Conservation (phyloP, 495 filamentous ascomycete species). For the Penicillium soppii region DNA sequence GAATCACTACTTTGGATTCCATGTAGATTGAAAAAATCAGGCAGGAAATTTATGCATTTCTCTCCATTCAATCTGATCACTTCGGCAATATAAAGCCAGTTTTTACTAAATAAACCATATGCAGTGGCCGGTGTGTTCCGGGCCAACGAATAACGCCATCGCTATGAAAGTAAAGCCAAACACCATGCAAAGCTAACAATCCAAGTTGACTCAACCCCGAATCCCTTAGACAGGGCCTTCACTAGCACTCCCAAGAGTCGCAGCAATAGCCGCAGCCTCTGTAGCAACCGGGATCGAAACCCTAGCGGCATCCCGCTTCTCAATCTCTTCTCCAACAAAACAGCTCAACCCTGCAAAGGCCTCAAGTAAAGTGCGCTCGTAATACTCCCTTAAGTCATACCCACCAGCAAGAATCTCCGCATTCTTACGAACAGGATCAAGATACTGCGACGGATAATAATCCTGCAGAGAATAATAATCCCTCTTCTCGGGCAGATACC, state of each 20-base stretch:
- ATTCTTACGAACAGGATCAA: slow-evolving; percentile 62
- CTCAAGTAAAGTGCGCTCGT: slow-evolving; percentile 74
- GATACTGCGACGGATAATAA: slow-evolving; percentile 62
- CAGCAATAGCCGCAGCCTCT: slow-evolving; percentile 33
- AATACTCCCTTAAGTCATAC: slow-evolving; percentile 79
- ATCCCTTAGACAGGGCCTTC: background rate
- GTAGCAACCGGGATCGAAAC: slow-evolving; percentile 26
- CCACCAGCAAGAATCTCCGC: slow-evolving; percentile 70
- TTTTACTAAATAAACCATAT: too few species aligned
- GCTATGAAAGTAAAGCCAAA: slow-evolving; percentile 40
- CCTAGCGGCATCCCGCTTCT: slow-evolving; percentile 34
- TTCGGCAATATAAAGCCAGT: too few species aligned
- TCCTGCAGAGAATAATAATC: slow-evolving; percentile 69
- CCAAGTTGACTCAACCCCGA: too few species aligned
- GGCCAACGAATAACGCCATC: slow-evolving; percentile 40
- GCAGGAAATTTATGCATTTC: too few species aligned
- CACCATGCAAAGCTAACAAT: background rate
- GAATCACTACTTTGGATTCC: background rate
- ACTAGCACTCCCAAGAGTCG: slow-evolving; percentile 9
- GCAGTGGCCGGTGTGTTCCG: background rate
- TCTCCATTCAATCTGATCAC: background rate
- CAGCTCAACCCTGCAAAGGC: slow-evolving; percentile 87
- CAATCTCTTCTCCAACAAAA: slow-evolving; percentile 76
- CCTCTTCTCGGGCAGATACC: slow-evolving; percentile 59
- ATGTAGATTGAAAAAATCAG: too few species aligned